Conservation (phyloP, 2,329 filamentous ascomycete species). For the Huntiella abstrusa region DNA sequence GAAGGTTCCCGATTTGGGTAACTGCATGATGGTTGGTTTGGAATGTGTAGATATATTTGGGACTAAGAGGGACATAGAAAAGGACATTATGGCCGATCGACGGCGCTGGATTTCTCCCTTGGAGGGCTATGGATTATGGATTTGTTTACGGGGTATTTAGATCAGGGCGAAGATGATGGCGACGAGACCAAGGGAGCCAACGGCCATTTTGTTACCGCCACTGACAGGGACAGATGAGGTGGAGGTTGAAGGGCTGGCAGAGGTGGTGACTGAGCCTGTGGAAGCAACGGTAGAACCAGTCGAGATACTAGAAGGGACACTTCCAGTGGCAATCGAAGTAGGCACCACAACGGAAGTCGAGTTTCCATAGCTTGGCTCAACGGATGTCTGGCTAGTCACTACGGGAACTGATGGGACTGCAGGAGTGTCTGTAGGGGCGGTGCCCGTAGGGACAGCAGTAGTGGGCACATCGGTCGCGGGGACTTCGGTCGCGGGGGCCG, state of each 20-base stretch:
- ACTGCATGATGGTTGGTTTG: no score
- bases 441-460: not conserved
- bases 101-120: no score
- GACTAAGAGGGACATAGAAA: no score
- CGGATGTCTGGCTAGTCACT: not conserved
- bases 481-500: no score
- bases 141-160: no score
- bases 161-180: no score
- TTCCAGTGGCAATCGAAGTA: not conserved
- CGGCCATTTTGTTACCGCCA: not conserved
- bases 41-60: no score
- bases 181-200: not conserved
- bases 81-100: no score
- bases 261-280: not conserved
- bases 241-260: not conserved
- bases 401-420: not conserved
- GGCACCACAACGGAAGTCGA: not conserved
- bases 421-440: not conserved
- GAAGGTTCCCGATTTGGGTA: no score
- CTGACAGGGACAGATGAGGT: not conserved
- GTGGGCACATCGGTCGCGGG: not conserved
- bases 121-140: no score
- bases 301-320: not conserved
- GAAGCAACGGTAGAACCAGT: not conserved
- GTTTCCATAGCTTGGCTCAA: not conserved